A percentile compares a stretch with the other conserved stretches of the same genome.
These are phyloP conservation scores for Nakazawaea peltata DNA, from an alignment of 805 yeast species.

Conservation along the genomic window DNA sequence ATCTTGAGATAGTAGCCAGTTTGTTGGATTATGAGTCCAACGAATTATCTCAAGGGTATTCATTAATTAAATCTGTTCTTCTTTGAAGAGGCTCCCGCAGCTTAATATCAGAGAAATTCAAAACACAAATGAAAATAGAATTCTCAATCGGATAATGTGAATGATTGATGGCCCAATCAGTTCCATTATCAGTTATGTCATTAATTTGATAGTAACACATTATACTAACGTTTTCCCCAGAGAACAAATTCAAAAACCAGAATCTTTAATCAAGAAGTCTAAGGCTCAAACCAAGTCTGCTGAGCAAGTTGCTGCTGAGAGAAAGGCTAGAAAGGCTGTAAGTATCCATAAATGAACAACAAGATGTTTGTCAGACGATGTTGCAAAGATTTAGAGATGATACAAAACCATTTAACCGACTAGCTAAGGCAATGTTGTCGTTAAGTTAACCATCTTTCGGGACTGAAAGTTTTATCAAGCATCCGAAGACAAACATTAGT, in stretches of 20 bases:
- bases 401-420: constrained; percentile 44
- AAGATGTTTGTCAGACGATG: background rate
- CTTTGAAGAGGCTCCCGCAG: constrained; percentile 7
- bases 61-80: constrained; percentile 8
- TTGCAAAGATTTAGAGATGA: constrained; percentile 29
- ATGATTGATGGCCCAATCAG: constrained; percentile 11
- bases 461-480: constrained; percentile 39
- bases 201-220: background rate
- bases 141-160: constrained; percentile 4
- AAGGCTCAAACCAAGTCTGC: constrained; percentile 72
- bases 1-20: constrained; percentile 7
- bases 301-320: constrained; percentile 74
- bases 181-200: constrained; percentile 1
- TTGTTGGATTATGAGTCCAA: background rate
- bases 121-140: constrained; percentile 2
- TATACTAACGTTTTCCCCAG: constrained; percentile 6
- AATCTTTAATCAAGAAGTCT: constrained; percentile 77
- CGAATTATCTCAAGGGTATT: background rate
- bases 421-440: constrained; percentile 69
- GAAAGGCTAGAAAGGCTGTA: constrained; percentile 73
- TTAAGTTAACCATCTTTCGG: constrained; percentile 83
- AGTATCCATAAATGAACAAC: no score
- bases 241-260: constrained; percentile 51
- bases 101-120: background rate
- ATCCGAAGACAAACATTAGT: no score